These are phyloP conservation scores for Curvularia hawaiiensis DNA, from an alignment of 2,329 filamentous ascomycete genomes.

Conservation along the genomic window DNA sequence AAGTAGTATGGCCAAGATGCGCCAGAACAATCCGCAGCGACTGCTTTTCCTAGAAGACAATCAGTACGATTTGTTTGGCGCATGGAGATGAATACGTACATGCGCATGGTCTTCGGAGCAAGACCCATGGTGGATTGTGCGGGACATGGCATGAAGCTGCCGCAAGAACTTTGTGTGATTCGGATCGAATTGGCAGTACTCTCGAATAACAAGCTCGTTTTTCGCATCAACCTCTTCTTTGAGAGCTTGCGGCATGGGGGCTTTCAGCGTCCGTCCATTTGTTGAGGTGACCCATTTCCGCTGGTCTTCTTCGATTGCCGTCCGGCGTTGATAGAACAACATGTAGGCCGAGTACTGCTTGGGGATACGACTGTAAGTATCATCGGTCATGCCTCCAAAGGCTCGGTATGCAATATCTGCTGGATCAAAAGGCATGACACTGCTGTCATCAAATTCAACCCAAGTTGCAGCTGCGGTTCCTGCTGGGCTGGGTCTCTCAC, in stretches of 20 bases:
- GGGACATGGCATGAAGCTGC: constrained; percentile 64
- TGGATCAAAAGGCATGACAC: constrained; percentile 77
- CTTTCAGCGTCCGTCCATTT: constrained; percentile 52
- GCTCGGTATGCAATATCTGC: constrained; percentile 74
- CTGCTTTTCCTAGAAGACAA: constrained; percentile 48
- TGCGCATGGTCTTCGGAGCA: constrained; percentile 55
- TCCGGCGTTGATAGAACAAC: constrained; percentile 90
- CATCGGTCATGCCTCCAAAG: constrained; percentile 59
- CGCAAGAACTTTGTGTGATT: constrained; percentile 71
- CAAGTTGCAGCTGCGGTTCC: constrained; percentile 60
- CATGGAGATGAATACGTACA: constrained; percentile 6
- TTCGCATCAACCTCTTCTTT: constrained; percentile 67
- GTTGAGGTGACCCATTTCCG: constrained; percentile 47
- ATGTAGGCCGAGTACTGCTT: constrained; percentile 80
- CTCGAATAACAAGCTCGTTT: constrained; percentile 74
- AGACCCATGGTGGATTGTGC: constrained; percentile 53
- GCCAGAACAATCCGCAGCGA: constrained; percentile 63
- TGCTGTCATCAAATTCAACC: constrained; percentile 95
- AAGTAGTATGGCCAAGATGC: constrained; percentile 77
- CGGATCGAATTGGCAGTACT: constrained; percentile 80
- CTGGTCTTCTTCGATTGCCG: constrained; percentile 59
- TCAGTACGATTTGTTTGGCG: constrained; percentile 5
- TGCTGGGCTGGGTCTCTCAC: constrained; percentile 69
- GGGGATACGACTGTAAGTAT: constrained; percentile 33
- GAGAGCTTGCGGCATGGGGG: constrained; percentile 53